Evolutionary conservation across 139 green algal genomes (phyloP), one percentile per base, ranked within the genome.

Genomic region (Pleodorina starrii): DNA sequence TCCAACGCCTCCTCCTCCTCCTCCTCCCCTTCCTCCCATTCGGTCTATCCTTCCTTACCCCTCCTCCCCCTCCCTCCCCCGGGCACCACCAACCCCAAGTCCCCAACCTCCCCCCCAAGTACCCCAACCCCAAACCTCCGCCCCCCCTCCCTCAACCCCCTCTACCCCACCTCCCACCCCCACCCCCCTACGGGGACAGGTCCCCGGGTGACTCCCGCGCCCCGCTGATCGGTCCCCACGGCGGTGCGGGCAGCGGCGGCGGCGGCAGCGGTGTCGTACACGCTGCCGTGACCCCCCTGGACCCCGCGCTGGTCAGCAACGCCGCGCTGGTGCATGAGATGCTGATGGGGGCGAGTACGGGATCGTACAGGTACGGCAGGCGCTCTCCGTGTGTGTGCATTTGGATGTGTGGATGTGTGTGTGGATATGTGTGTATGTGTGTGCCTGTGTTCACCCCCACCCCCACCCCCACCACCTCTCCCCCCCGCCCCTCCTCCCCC

Each of bases 251-350:
- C 19, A 32, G 25, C 32, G 14, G 32, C 32, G 35, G 14, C 69
- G 32, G 59, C 59, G 59, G 32, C 35, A 10, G 36, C 71, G 38
- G 36, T 51, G 71, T 36, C 21, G 71, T 48, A 32, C 71, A 46
- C 71, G 21, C 73, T 5, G 36, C 75, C 16, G 69, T 38, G 19
- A 9, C 72, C 14, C 76, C 29, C 6, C 79, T 86, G 54, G 79
- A 86, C 11, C 57, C 79, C 10, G 79, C 79, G 14, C 11, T 86
- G 38, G 25, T 44, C 27, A 59, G 57, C 81, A 87, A 87, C 27
- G 43, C 60, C 1, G 60, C 81, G 16, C 29, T 87, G 42, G 81
- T 87, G n/a, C 43, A 66, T 16, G 81, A 87, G 29, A 77, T 87
- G 81, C 81, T 87, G 60, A 35, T 84, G 50, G 50, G 48, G 3